Conservation (phyloP, 2,329 filamentous ascomycete genomes). For the Cladosporium sp. region DNA sequence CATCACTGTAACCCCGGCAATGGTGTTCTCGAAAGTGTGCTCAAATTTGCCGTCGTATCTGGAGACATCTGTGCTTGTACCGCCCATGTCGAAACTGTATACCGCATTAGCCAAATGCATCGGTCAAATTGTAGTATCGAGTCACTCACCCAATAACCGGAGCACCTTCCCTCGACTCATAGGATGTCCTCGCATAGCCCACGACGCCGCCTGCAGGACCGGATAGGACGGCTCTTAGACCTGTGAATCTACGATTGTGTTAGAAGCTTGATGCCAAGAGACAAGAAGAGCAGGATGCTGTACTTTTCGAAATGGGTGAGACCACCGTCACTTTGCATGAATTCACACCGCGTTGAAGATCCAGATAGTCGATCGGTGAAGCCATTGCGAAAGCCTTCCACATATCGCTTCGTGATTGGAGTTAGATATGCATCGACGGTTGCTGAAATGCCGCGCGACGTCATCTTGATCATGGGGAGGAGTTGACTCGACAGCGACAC, state of each 20-base stretch:
- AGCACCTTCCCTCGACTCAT: constrained; percentile 69
- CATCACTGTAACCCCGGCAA: constrained; percentile 17
- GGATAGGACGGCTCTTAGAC: constrained; percentile 73
- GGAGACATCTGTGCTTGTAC: constrained; percentile 18
- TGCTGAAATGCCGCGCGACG: constrained; percentile 12
- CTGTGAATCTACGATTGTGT: constrained; percentile 36
- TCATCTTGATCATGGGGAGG: constrained; percentile 18
- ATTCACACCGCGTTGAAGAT: constrained; percentile 58
- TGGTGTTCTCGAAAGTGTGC: constrained; percentile 17
- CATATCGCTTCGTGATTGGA: constrained; percentile 14
- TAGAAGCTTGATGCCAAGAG: constrained; percentile 47
- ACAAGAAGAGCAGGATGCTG: not conserved
- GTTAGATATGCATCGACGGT: constrained; percentile 17
- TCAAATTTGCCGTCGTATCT: constrained; percentile 16
- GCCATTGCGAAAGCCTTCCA: constrained; percentile 13
- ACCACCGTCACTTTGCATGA: constrained; percentile 82
- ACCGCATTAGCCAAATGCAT: too few relatives aligned
- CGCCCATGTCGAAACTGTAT: constrained; percentile 15
- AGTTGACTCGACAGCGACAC: constrained; percentile 26
- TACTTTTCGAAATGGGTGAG: constrained; percentile 33
- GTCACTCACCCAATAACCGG: constrained; percentile 64
- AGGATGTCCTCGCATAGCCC: constrained; percentile 81
- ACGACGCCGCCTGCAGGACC: constrained; percentile 83
- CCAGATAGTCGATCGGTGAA: constrained; percentile 7
- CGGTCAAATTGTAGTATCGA: too few relatives aligned